A percentile compares a stretch with the other conserved stretches of the same genome.
phyloP scores from a whole-genome alignment of 371 early-diverging fungal genomes.

The Mucor ambiguus region DNA sequence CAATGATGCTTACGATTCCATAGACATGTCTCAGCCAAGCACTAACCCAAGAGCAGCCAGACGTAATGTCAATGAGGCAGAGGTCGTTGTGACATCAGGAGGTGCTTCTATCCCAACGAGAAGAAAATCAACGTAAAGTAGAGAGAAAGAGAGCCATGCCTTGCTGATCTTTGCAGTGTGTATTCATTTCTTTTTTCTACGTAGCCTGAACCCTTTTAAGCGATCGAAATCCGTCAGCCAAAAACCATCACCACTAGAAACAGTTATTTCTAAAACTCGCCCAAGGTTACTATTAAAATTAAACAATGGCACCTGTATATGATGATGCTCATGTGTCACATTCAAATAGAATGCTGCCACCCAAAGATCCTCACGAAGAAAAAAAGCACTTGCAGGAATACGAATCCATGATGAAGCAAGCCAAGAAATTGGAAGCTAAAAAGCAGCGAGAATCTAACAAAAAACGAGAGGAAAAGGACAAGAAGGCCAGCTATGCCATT shows the following conservation, averaged over 20 bases:
- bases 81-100: constrained; percentile 43
- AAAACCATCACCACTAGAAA: constrained; percentile 49
- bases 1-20: constrained; percentile 6
- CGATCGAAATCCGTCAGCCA: constrained; percentile 30
- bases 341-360: constrained; percentile 43
- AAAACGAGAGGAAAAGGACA: constrained; percentile 38
- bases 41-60: constrained; percentile 35
- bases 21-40: constrained; percentile 10
- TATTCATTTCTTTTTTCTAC: neutral
- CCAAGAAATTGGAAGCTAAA: constrained; percentile 47
- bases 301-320: too few relatives aligned
- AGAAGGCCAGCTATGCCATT: constrained; percentile 23
- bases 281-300: constrained; percentile 35
- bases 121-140: constrained; percentile 39
- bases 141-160: neutral
- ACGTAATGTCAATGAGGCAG: constrained; percentile 44
- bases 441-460: constrained; percentile 30
- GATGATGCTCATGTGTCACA: too few relatives aligned
- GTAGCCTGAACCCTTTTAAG: constrained; percentile 44
- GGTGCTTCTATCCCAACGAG: constrained; percentile 33
- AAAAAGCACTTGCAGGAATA: constrained; percentile 54
- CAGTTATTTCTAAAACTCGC: constrained; percentile 52
- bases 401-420: constrained; percentile 54
- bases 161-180: neutral
- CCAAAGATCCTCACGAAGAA: constrained; percentile 53